A percentile compares a stretch with the other conserved stretches of the same genome.
phyloP scores from a whole-genome alignment of 2,329 filamentous ascomycete species.

The Hypoxylon sp. region DNA sequence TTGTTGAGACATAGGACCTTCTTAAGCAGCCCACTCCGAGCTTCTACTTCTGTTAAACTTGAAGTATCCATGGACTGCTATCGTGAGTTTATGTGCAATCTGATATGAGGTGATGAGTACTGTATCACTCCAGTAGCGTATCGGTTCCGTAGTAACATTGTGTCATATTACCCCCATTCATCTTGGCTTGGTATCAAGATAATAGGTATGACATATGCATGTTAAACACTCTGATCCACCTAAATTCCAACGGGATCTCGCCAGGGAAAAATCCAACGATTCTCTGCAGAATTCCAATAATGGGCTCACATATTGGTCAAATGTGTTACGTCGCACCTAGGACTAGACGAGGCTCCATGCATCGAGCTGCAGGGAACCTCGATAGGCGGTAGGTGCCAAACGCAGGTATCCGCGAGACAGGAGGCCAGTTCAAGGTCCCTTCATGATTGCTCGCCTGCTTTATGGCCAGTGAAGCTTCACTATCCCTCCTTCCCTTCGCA shows the following conservation, averaged over 20 bases:
- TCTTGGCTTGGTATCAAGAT: conserved; percentile 15
- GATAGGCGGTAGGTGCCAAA: conserved; percentile 34
- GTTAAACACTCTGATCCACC: conserved; percentile 7
- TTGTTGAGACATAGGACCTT: conserved; percentile 27
- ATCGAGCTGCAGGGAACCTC: conserved; percentile 40
- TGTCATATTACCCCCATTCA: conserved; percentile 28
- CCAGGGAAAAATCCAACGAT: not conserved
- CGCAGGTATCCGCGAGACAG: conserved; percentile 29
- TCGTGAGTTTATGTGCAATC: conserved; percentile 1
- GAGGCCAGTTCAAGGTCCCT: conserved; percentile 20
- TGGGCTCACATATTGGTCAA: not conserved
- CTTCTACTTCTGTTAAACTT: not conserved
- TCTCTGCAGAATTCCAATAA: conserved; percentile 5
- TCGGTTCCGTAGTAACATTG: conserved; percentile 23
- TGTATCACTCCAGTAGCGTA: conserved; percentile 33
- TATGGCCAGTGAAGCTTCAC: not conserved
- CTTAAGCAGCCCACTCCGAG: not conserved
- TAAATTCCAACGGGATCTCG: not conserved
- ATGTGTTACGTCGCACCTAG: conserved; percentile 20
- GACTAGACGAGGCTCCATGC: conserved; percentile 39
- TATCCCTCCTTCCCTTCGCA: not conserved
- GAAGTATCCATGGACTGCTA: not conserved
- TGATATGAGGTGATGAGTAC: conserved; percentile 19
- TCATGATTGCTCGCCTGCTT: not conserved
- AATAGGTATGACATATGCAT: conserved; percentile 9